Base-by-base conservation (phyloP, 148 eudicot species). In the Chenopodium album region DNA sequence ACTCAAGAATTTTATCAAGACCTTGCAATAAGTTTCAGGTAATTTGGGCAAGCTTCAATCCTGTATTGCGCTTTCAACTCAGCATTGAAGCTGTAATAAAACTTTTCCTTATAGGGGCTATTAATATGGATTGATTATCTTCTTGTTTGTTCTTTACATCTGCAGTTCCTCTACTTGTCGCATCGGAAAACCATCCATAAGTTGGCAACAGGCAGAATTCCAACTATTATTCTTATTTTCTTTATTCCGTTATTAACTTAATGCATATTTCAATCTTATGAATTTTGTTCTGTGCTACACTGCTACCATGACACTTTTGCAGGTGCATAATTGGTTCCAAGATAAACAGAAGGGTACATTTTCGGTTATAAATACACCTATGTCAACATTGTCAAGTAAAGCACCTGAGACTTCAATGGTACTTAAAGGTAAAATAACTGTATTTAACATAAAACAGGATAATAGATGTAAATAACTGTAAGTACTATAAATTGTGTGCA, bases 301-400 rank as follows among this genome's bases (percentile, higher is more conserved):
- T 66, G n/a, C 78, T 37, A 60, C 47, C 19, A 71, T 52, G 67
- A 34, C 29, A 75, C 23, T 19, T 72, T 12, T 80, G 70, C 78
- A 96, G 99, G 94, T 94, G 81, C 91, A 90, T 74, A 83, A 80
- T 75, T 96, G 98, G 98, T 96, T 94, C 73, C 86, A 84, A 77
- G 90, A 90, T 31, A 90, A 85, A 82, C 89, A 90, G 64, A 69
- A 84, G 44, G 90, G 77, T 52, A 76, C 82, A 50, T 22, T 23
- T 32, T 71, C 75, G 32, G 73, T 82, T 76, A 60, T 79, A 52
- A 77, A 82, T 47, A 76, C 77, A 14, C 34, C 75, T 41, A 68
- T 73, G 66, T 41, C 84, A 26, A 79, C 75, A 23, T 62, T 73
- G 66, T 41, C 84, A 26, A 79, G 78, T 66, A 80, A 50, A 50